Percentiles rank a stretch among this genome's conserved stretches.
phyloP scores from a whole-genome alignment of 441 rosid species.

The Aquilaria agallochum region DNA sequence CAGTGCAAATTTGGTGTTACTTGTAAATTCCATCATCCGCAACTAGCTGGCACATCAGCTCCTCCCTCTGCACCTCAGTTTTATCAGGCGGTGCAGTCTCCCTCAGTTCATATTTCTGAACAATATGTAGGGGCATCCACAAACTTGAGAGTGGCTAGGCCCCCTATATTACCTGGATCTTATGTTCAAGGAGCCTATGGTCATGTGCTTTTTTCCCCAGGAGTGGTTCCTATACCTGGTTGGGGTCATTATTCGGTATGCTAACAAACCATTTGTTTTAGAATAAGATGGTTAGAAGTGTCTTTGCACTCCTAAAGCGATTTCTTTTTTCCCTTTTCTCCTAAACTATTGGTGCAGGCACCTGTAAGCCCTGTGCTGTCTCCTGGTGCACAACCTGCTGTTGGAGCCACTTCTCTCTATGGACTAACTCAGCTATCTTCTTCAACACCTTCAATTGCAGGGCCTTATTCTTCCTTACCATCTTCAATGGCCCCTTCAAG shows the following conservation, averaged over 20 bases:
- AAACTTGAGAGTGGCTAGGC: slow-evolving; percentile 59
- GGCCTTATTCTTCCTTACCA: slow-evolving; percentile 45
- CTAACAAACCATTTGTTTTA: background rate
- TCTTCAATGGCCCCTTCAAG: slow-evolving; percentile 42
- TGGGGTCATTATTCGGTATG: slow-evolving; percentile 87
- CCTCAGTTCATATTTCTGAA: slow-evolving; percentile 55
- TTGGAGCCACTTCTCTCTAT: slow-evolving; percentile 64
- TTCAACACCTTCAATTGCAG: slow-evolving; percentile 46
- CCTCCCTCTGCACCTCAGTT: slow-evolving; percentile 83
- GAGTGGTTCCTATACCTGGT: slow-evolving; percentile 65
- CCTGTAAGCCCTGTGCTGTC: slow-evolving; percentile 88
- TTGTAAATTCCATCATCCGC: slow-evolving; percentile 94
- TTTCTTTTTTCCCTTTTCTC: background rate
- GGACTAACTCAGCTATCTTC: slow-evolving; percentile 67
- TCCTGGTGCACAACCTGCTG: slow-evolving; percentile 77
- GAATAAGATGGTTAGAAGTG: background rate
- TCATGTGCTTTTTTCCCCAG: slow-evolving; percentile 62
- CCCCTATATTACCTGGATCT: slow-evolving; percentile 61
- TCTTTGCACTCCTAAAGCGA: slow-evolving; percentile 8
- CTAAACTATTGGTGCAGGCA: slow-evolving; percentile 36
- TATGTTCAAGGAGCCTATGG: slow-evolving; percentile 75
- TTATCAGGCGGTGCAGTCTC: slow-evolving; percentile 84
- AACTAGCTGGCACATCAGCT: slow-evolving; percentile 53
- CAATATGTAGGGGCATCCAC: slow-evolving; percentile 59
- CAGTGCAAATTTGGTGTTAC: slow-evolving; percentile 89